A percentile compares a stretch with the other conserved stretches of the same genome.
Evolutionary conservation across 1,139 yeast species (phyloP).

Genomic region (Geotrichum reessii): DNA sequence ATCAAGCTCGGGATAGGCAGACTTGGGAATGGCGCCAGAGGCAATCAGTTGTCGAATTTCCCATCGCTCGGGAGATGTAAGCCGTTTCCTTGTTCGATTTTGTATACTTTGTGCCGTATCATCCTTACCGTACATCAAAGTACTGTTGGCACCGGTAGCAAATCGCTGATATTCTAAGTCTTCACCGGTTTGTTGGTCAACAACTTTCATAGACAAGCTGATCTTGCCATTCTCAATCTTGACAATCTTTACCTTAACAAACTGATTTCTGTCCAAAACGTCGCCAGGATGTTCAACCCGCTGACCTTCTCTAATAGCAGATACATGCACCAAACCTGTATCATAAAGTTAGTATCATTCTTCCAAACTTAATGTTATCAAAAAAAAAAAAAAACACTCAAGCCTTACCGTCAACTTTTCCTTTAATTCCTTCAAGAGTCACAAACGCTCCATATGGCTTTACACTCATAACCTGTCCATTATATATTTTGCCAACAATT

Average conservation of each 20-base stretch:
- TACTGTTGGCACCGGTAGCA: slow-evolving; percentile 21
- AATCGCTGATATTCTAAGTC: slow-evolving; percentile 29
- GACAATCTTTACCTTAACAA: slow-evolving; percentile 58
- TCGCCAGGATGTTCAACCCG: slow-evolving; percentile 58
- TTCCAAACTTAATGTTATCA: background rate
- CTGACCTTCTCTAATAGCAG: slow-evolving; percentile 49
- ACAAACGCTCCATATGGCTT: slow-evolving; percentile 79
- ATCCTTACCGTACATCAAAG: slow-evolving; percentile 9
- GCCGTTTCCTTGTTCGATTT: slow-evolving; percentile 38
- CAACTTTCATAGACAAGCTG: slow-evolving; percentile 63
- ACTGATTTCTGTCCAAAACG: slow-evolving; percentile 50
- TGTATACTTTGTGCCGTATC: background rate
- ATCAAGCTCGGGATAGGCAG: slow-evolving; percentile 65
- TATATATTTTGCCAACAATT: slow-evolving; percentile 45
- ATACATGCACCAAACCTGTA: slow-evolving; percentile 58
- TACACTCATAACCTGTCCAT: slow-evolving; percentile 56
- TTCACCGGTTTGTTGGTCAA: slow-evolving; percentile 65
- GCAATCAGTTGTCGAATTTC: slow-evolving; percentile 78
- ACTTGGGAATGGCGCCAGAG: slow-evolving; percentile 64
- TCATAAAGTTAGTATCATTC: background rate
- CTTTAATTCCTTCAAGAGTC: slow-evolving; percentile 39
- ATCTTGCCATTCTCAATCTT: slow-evolving; percentile 47
- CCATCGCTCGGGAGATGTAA: slow-evolving; percentile 88
- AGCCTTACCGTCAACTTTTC: slow-evolving; percentile 44
- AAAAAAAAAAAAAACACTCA: background rate